A percentile compares a stretch with the other conserved stretches of the same genome.
These are phyloP conservation scores for Forsythia suspensa DNA, from an alignment of 257 asterid species.

Conservation along the genomic window DNA sequence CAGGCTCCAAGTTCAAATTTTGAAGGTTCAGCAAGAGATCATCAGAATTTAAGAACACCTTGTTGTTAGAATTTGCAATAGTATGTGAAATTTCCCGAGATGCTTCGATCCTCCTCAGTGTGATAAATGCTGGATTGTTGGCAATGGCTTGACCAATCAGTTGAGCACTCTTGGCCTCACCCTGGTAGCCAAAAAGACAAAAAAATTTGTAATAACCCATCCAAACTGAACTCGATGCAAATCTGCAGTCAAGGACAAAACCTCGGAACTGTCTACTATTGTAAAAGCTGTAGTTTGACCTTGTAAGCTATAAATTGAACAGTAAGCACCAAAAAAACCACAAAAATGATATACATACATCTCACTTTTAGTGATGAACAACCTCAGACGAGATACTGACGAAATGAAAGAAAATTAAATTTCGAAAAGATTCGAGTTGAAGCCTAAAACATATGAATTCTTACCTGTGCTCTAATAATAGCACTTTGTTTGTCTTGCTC, in stretches of 20 bases:
- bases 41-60: conserved; percentile 74
- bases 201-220: not conserved
- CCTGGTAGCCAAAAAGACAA: conserved; percentile 43
- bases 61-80: conserved; percentile 65
- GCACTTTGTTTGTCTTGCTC: conserved; percentile 94
- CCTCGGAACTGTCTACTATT: not conserved
- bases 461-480: conserved; percentile 88
- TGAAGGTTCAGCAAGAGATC: conserved; percentile 90
- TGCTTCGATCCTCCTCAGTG: conserved; percentile 90
- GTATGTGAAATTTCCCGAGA: conserved; percentile 77
- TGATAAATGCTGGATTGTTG: conserved; percentile 84
- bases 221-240: not conserved
- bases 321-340: not conserved
- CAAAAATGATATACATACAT: not conserved
- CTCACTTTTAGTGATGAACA: not conserved
- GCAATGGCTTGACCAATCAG: conserved; percentile 90
- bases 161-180: conserved; percentile 97
- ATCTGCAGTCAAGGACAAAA: not conserved
- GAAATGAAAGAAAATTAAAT: not conserved
- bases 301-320: not conserved
- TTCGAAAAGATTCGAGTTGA: not conserved
- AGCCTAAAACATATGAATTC: not conserved
- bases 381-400: not conserved
- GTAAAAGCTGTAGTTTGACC: not conserved
- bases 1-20: conserved; percentile 31